Percentiles rank a stretch among this genome's conserved stretches.
phyloP scores from a whole-genome alignment of 208 protist species.

The Leishmania mexicana region DNA sequence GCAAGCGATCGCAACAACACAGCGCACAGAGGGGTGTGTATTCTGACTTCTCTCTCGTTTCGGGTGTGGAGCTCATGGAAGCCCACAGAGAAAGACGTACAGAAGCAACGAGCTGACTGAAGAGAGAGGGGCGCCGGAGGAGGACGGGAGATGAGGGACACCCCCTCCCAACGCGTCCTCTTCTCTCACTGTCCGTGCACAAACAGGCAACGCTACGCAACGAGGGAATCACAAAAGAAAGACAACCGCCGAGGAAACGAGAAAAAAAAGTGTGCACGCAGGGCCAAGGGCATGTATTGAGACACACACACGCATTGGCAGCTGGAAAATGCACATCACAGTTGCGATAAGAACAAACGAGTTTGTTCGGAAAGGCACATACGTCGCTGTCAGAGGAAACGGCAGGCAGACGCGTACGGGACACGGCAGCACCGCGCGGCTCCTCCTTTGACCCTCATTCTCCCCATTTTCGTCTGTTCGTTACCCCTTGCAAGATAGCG shows the following conservation, averaged over 20 bases:
- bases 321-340: not conserved
- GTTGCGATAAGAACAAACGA: not conserved
- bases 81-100: not conserved
- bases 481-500: not conserved
- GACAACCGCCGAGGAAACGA: not conserved
- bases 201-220: not conserved
- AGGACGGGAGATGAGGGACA: not conserved
- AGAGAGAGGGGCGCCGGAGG: constrained; percentile 6
- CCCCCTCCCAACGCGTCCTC: not conserved
- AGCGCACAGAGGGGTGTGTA: not conserved
- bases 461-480: not conserved
- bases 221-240: constrained; percentile 1
- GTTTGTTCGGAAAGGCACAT: not conserved
- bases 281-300: not conserved
- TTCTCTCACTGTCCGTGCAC: not conserved
- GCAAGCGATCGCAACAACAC: not conserved
- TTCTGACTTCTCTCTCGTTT: too few species aligned
- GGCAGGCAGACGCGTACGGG: not conserved
- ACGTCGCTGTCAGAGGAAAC: not conserved
- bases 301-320: not conserved
- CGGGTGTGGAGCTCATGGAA: not conserved
- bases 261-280: not conserved
- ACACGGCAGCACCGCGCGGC: not conserved
- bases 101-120: not conserved
- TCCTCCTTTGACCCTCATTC: not conserved